Conservation (phyloP, 108 stramenopile species). For the Mediolabrus comicus region DNA sequence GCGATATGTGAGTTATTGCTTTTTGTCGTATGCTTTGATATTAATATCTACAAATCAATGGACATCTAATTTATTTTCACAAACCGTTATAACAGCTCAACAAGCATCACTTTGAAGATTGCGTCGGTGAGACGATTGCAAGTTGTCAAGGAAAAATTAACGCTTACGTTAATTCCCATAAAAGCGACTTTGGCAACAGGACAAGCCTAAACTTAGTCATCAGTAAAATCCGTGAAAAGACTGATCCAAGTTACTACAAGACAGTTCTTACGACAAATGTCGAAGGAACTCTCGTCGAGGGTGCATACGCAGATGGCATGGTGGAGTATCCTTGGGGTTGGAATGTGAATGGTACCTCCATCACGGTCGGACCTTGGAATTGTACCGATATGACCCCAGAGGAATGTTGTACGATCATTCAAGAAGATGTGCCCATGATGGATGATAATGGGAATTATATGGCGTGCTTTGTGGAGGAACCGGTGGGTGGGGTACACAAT, state of each 20-base stretch:
- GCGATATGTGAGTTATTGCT: too few relatives aligned
- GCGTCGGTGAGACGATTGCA: constrained; percentile 16
- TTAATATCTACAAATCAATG: constrained; percentile 5
- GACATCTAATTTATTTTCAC: not conserved
- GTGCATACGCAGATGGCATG: constrained; percentile 19
- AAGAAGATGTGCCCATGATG: constrained; percentile 5
- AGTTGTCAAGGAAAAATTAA: constrained; percentile 8
- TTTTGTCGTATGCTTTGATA: too few relatives aligned
- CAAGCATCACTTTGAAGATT: constrained; percentile 24
- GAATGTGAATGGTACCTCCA: constrained; percentile 7
- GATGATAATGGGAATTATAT: constrained; percentile 29
- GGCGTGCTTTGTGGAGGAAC: constrained; percentile 32
- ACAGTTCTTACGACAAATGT: constrained; percentile 15
- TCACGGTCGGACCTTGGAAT: constrained; percentile 20
- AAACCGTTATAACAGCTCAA: not conserved
- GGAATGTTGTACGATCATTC: constrained; percentile 31
- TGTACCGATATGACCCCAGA: not conserved
- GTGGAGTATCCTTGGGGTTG: constrained; percentile 32
- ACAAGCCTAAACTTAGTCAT: constrained; percentile 2
- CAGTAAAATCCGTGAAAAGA: constrained; percentile 18
- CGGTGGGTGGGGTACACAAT: constrained; percentile 24
- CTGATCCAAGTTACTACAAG: constrained; percentile 28
- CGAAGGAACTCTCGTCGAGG: not conserved
- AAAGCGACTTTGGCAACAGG: not conserved
- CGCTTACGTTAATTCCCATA: not conserved